Conservation (phyloP, 2,329 filamentous ascomycete species). For the Fusarium lyarnte region DNA sequence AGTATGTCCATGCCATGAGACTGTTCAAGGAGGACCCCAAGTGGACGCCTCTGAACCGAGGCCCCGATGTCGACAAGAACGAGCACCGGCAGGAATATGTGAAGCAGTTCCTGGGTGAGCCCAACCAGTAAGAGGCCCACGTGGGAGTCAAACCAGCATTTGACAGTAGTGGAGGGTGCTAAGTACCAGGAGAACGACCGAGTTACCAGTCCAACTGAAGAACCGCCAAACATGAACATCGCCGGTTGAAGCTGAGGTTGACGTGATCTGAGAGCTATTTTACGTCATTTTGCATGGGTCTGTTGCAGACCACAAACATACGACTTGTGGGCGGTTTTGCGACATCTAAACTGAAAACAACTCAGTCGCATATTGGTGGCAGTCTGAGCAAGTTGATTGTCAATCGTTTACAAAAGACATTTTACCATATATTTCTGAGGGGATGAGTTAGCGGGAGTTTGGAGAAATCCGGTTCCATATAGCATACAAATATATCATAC, state of each 20-base stretch:
- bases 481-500: background rate
- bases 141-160: slow-evolving; percentile 22
- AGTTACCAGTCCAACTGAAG: slow-evolving; percentile 20
- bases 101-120: slow-evolving; percentile 51
- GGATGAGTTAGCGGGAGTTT: slow-evolving; percentile 30
- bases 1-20: slow-evolving; percentile 97
- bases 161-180: slow-evolving; percentile 11
- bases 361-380: background rate
- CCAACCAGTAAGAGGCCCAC: slow-evolving; percentile 39
- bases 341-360: background rate
- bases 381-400: background rate
- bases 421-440: background rate
- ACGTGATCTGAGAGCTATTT: slow-evolving; percentile 22
- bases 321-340: slow-evolving; percentile 12
- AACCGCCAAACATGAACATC: slow-evolving; percentile 2
- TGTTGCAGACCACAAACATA: slow-evolving; percentile 9
- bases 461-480: slow-evolving; percentile 9
- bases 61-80: slow-evolving; percentile 80
- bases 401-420: background rate
- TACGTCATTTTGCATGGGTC: slow-evolving; percentile 26
- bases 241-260: slow-evolving; percentile 15
- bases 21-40: slow-evolving; percentile 99
- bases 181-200: slow-evolving; percentile 19
- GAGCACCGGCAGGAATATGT: slow-evolving; percentile 82
- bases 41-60: slow-evolving; percentile 93